phyloP scores from a whole-genome alignment of 495 filamentous ascomycete species.

The Xanthoparmelia taractica region DNA sequence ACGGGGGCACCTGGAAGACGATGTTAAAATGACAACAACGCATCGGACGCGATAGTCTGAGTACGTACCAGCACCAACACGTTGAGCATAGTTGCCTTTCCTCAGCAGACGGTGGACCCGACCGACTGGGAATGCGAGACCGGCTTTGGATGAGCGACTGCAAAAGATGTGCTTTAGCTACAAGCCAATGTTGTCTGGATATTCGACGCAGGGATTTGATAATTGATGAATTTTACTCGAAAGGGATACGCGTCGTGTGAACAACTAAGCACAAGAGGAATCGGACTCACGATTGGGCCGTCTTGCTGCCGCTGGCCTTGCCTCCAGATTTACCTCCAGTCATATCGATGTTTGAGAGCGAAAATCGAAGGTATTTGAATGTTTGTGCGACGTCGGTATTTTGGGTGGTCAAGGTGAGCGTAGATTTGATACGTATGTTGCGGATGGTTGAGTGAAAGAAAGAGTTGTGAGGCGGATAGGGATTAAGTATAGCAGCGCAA shows the following conservation, averaged over 20 bases:
- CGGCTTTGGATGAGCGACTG: slow-evolving; percentile 97
- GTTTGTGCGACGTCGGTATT: slow-evolving; percentile 19
- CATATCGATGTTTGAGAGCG: slow-evolving; percentile 67
- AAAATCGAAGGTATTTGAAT: slow-evolving; percentile 24
- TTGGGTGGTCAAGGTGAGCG: slow-evolving; percentile 29
- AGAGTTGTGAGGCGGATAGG: slow-evolving; percentile 28
- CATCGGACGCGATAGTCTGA: background rate
- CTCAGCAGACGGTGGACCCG: slow-evolving; percentile 99
- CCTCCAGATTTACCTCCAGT: slow-evolving; percentile 98
- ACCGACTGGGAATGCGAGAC: slow-evolving; percentile 98
- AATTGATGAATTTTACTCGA: background rate
- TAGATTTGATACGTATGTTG: slow-evolving; percentile 26
- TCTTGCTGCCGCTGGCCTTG: slow-evolving; percentile 96
- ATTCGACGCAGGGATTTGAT: background rate
- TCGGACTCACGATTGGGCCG: slow-evolving; percentile 82
- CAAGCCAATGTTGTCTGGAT: background rate
- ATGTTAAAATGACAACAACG: slow-evolving; percentile 29
- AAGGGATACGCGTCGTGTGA: slow-evolving; percentile 24
- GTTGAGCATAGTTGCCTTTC: slow-evolving; percentile 99
- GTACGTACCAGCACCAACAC: slow-evolving; percentile 84
- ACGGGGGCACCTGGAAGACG: slow-evolving; percentile 69
- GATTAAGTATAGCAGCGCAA: slow-evolving; percentile 27
- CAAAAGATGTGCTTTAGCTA: slow-evolving; percentile 5
- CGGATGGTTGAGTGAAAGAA: slow-evolving; percentile 34
- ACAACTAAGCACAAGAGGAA: slow-evolving; percentile 22